Conservation (phyloP, 768 basidiomycete genomes). For the Chalciporus chontae region DNA sequence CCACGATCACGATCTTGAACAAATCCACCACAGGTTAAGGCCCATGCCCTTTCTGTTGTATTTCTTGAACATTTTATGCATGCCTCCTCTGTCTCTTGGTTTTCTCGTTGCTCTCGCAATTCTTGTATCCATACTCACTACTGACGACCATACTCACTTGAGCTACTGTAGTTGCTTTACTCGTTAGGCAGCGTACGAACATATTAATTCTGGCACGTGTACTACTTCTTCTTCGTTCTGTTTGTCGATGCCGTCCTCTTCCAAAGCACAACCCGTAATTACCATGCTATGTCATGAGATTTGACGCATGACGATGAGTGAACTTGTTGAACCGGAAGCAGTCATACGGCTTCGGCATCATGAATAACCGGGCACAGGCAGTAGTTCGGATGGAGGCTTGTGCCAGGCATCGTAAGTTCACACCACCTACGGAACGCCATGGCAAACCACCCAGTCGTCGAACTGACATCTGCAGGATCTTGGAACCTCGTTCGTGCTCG, state of each 20-base stretch:
- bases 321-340: no score
- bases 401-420: background rate
- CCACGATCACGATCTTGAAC: conserved; percentile 20
- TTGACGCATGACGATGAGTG: no score
- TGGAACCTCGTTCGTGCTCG: conserved; percentile 72
- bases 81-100: conserved; percentile 1
- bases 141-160: conserved; percentile 14
- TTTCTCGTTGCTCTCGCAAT: conserved; percentile 7
- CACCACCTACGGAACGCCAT: conserved; percentile 30
- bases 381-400: no score
- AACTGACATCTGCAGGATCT: conserved; percentile 78
- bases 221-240: background rate
- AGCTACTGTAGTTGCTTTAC: conserved; percentile 27
- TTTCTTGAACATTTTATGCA: conserved; percentile 16
- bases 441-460: conserved; percentile 67
- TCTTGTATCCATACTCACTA: conserved; percentile 32
- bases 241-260: conserved; percentile 7
- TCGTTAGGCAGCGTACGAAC: conserved; percentile 23
- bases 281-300: background rate
- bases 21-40: background rate
- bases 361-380: conserved; percentile 6
- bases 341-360: conserved; percentile 2
- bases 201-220: conserved; percentile 21
- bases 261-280: background rate
- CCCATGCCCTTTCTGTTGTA: conserved; percentile 7